These are phyloP conservation scores for Aphanomyces euteiches DNA, from an alignment of 352 stramenopile genomes.

Conservation along the genomic window DNA sequence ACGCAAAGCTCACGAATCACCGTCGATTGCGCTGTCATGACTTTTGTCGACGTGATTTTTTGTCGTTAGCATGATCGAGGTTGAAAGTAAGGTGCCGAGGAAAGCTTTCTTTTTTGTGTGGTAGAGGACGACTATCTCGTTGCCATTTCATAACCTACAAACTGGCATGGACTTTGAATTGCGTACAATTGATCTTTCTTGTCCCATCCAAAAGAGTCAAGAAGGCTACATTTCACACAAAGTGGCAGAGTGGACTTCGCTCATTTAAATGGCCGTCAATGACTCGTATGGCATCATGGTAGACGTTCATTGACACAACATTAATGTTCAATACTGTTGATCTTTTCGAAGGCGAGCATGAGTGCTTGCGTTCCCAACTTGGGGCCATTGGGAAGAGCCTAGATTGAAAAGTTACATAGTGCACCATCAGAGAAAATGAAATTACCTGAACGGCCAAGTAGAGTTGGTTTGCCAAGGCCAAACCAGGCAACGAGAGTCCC, in stretches of 20 bases:
- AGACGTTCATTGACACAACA: background rate
- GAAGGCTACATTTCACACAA: too few species aligned
- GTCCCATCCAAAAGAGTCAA: too few species aligned
- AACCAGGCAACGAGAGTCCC: constrained; percentile 77
- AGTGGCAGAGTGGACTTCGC: too few species aligned
- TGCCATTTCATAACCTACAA: too few species aligned
- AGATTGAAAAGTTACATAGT: constrained; percentile 15
- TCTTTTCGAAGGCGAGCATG: constrained; percentile 80
- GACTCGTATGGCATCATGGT: too few species aligned
- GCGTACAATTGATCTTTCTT: too few species aligned
- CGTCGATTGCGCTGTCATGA: background rate
- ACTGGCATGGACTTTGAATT: too few species aligned
- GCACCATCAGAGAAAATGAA: background rate
- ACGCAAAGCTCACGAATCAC: constrained; percentile 3
- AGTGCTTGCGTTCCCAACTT: constrained; percentile 76
- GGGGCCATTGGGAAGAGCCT: constrained; percentile 76
- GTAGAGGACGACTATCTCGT: too few species aligned
- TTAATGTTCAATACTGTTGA: constrained; percentile 57
- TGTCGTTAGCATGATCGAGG: background rate
- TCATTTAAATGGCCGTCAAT: too few species aligned
- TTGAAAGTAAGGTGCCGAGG: background rate
- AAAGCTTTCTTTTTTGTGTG: too few species aligned
- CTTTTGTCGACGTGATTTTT: background rate
- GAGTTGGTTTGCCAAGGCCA: constrained; percentile 85
- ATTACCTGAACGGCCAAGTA: constrained; percentile 79